Evolutionary conservation across 345 rosid species (phyloP).

Genomic region (Citrus hindsii): DNA sequence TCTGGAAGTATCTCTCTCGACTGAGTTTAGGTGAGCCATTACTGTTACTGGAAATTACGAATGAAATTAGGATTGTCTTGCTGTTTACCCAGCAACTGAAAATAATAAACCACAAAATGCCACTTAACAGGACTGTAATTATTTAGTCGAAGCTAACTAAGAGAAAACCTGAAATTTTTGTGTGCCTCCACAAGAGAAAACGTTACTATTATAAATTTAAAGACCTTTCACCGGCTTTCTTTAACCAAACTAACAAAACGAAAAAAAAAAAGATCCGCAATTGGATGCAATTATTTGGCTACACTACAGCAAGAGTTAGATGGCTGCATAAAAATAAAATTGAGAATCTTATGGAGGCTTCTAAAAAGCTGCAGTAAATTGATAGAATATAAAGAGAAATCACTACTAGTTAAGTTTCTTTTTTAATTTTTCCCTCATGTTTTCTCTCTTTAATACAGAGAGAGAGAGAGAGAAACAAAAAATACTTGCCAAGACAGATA

Average conservation of each 20-base stretch:
- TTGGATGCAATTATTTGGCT: background rate
- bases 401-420: background rate
- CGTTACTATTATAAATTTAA: background rate
- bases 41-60: background rate
- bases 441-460: background rate
- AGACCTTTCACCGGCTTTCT: background rate
- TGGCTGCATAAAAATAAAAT: background rate
- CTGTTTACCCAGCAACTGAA: background rate
- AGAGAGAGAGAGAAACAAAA: background rate
- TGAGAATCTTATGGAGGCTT: background rate
- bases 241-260: background rate
- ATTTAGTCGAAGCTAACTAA: background rate
- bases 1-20: background rate
- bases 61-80: background rate
- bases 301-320: background rate
- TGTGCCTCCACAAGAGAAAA: background rate
- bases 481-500: background rate
- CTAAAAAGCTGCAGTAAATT: background rate
- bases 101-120: background rate
- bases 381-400: background rate
- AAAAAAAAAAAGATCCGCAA: background rate
- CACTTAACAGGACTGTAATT: background rate
- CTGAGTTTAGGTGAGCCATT: background rate
- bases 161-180: background rate
- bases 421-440: background rate